Conservation (phyloP, 805 yeast genomes). For the Suhomyces kilbournensis region DNA sequence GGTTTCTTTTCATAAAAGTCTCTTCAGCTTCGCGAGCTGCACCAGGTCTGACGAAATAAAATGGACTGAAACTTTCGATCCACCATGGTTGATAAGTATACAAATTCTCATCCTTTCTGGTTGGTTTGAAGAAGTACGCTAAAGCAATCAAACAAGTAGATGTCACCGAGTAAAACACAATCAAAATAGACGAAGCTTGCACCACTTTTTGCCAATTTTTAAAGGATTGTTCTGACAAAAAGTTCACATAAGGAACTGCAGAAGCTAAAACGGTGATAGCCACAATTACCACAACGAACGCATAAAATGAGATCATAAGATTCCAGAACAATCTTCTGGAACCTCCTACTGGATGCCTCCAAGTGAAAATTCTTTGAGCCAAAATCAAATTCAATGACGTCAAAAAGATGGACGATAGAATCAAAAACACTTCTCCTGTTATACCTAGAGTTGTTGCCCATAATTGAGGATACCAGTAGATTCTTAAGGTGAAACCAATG, state of each 20-base stretch:
- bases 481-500: constrained; percentile 58
- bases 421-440: constrained; percentile 52
- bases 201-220: constrained; percentile 46
- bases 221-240: constrained; percentile 43
- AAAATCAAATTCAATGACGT: constrained; percentile 60
- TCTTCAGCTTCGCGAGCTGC: constrained; percentile 50
- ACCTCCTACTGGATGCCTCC: constrained; percentile 76
- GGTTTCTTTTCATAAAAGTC: constrained; percentile 46
- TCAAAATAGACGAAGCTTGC: constrained; percentile 28
- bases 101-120: constrained; percentile 46
- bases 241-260: constrained; percentile 57
- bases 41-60: constrained; percentile 56
- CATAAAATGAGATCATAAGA: constrained; percentile 49
- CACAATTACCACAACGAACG: constrained; percentile 54
- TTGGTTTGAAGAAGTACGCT: constrained; percentile 57
- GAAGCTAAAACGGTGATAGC: constrained; percentile 69
- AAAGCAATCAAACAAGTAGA: constrained; percentile 48
- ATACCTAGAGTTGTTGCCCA: constrained; percentile 48
- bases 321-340: constrained; percentile 48
- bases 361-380: constrained; percentile 71
- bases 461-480: constrained; percentile 57
- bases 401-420: constrained; percentile 57
- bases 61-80: constrained; percentile 61
- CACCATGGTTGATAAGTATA: constrained; percentile 75
- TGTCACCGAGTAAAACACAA: constrained; percentile 48